A percentile compares a stretch with the other conserved stretches of the same genome.
These are phyloP conservation scores for Cryomyces antarcticus DNA, from an alignment of 495 filamentous ascomycete species.

Conservation along the genomic window DNA sequence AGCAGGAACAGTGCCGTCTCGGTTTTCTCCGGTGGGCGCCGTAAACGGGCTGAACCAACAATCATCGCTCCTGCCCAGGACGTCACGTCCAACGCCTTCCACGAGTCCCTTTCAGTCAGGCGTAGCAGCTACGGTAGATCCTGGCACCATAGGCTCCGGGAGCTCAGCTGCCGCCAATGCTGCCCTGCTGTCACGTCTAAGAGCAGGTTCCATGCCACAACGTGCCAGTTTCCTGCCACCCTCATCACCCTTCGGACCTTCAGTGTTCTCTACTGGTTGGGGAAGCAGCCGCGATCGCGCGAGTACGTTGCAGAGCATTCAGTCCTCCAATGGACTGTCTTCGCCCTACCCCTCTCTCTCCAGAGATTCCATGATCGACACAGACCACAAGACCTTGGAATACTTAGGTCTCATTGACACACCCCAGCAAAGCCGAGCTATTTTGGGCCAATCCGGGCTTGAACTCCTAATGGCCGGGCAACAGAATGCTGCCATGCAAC, in stretches of 20 bases:
- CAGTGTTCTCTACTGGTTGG: slow-evolving; percentile 78
- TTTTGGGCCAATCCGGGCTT: slow-evolving; percentile 37
- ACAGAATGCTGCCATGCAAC: slow-evolving; percentile 31
- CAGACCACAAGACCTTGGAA: slow-evolving; percentile 83
- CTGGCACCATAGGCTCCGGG: slow-evolving; percentile 3
- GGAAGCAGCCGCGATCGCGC: slow-evolving; percentile 53
- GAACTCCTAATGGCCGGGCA: slow-evolving; percentile 29
- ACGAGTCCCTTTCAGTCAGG: slow-evolving; percentile 76
- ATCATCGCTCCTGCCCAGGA: slow-evolving; percentile 52
- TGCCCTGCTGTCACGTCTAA: slow-evolving; percentile 62
- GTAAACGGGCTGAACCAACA: slow-evolving; percentile 38
- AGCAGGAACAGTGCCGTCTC: slow-evolving; percentile 90
- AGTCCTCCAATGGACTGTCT: slow-evolving; percentile 68
- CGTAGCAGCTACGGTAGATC: slow-evolving; percentile 15
- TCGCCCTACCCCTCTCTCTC: slow-evolving; percentile 86
- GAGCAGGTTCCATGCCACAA: slow-evolving; percentile 92
- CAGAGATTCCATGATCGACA: slow-evolving; percentile 65
- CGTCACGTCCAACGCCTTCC: slow-evolving; percentile 73
- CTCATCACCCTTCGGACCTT: slow-evolving; percentile 66
- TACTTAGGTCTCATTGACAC: slow-evolving; percentile 92
- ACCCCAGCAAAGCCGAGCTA: slow-evolving; percentile 58
- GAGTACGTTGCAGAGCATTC: slow-evolving; percentile 70
- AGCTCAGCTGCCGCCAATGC: slow-evolving; percentile 32
- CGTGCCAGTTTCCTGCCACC: slow-evolving; percentile 41
- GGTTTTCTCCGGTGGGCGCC: slow-evolving; percentile 50